Percentiles rank a stretch among this genome's conserved stretches.
Conservation (phyloP, 1,139 yeast species). For the Yamadazyma kanchanaburiensis region DNA sequence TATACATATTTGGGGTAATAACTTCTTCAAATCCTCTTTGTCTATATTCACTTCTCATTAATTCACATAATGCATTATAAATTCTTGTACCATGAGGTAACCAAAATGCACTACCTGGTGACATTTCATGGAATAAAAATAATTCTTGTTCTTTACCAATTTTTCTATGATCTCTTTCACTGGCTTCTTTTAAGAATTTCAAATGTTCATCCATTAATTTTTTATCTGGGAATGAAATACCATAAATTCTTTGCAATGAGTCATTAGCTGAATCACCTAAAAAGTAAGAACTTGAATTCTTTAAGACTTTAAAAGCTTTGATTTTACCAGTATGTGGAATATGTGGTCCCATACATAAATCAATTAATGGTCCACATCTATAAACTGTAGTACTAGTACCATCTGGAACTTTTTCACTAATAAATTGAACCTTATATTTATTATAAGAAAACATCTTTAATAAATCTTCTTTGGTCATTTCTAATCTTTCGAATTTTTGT, state of each 20-base stretch:
- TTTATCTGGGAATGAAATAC: constrained; percentile 98
- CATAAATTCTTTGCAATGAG: constrained; percentile 95
- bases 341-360: constrained; percentile 97
- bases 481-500: constrained; percentile 93
- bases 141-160: constrained; percentile 96
- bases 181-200: constrained; percentile 94
- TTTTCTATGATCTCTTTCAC: constrained; percentile 95
- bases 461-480: constrained; percentile 85
- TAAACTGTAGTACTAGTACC: constrained; percentile 95
- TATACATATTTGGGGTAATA: constrained; percentile 96
- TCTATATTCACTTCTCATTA: constrained; percentile 79
- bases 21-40: constrained; percentile 96
- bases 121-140: constrained; percentile 91
- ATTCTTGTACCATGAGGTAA: constrained; percentile 97
- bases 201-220: constrained; percentile 93
- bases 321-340: constrained; percentile 97
- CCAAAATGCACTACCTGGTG: constrained; percentile 98
- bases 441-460: constrained; percentile 93
- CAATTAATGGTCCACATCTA: constrained; percentile 97
- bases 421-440: constrained; percentile 89
- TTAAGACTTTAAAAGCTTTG: constrained; percentile 89
- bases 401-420: constrained; percentile 88
- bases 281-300: constrained; percentile 95
- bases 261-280: constrained; percentile 91
- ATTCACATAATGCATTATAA: constrained; percentile 76